Percentiles rank a stretch among this genome's conserved stretches.
These are phyloP conservation scores for Niebla homalea DNA, from an alignment of 495 filamentous ascomycete species.

Conservation along the genomic window DNA sequence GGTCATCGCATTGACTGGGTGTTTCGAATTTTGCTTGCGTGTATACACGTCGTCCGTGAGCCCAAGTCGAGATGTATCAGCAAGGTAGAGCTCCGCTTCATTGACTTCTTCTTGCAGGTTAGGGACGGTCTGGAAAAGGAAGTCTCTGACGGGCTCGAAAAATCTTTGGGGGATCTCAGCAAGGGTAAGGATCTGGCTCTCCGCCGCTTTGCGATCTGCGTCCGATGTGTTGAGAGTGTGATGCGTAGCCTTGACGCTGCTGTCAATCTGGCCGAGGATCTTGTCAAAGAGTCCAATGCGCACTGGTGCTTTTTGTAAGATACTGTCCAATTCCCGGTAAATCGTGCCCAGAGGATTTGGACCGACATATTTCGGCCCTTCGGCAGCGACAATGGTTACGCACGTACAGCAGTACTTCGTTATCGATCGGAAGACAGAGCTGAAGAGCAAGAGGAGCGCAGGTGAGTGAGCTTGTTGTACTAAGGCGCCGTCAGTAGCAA, in stretches of 20 bases:
- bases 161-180: constrained; percentile 33
- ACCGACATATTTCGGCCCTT: constrained; percentile 1
- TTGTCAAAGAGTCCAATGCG: constrained; percentile 36
- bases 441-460: constrained; percentile 49
- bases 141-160: constrained; percentile 27
- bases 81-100: constrained; percentile 34
- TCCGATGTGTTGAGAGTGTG: constrained; percentile 33
- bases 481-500: constrained; percentile 7
- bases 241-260: constrained; percentile 33
- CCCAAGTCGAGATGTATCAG: constrained; percentile 38
- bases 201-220: constrained; percentile 31
- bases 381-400: constrained; percentile 30
- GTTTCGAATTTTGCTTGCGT: constrained; percentile 23
- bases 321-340: constrained; percentile 9
- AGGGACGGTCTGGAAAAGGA: constrained; percentile 30
- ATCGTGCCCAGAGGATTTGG: constrained; percentile 3
- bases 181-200: constrained; percentile 36
- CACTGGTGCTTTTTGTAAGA: constrained; percentile 30
- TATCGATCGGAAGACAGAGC: constrained; percentile 60
- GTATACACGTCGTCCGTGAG: constrained; percentile 29
- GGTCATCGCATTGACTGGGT: constrained; percentile 33
- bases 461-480: constrained; percentile 34
- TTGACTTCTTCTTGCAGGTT: constrained; percentile 31
- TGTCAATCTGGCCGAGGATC: constrained; percentile 34
- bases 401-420: constrained; percentile 54